Evolutionary conservation across 140 eudicot species (phyloP).

Genomic region (Anethum foeniculum): DNA sequence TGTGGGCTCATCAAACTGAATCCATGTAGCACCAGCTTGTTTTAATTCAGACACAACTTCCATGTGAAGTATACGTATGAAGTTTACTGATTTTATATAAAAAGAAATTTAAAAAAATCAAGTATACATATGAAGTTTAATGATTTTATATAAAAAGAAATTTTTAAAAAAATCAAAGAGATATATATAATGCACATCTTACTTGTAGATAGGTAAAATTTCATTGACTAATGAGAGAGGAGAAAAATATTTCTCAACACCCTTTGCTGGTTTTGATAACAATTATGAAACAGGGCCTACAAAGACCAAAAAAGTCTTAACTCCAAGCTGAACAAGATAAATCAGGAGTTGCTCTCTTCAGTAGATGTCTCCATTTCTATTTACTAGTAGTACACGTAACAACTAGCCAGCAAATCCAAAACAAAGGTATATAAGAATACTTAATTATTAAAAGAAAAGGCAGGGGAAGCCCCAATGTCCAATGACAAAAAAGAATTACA

Average conservation of each 20-base stretch:
- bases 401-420: neutral
- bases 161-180: neutral
- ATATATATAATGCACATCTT: constrained; percentile 9
- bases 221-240: constrained; percentile 71
- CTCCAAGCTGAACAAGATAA: constrained; percentile 57
- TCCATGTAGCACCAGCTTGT: constrained; percentile 77
- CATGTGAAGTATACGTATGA: constrained; percentile 22
- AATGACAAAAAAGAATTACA: constrained; percentile 28
- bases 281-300: constrained; percentile 83
- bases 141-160: too few species aligned
- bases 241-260: constrained; percentile 66
- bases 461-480: neutral
- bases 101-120: too few species aligned
- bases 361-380: neutral
- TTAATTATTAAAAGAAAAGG: neutral
- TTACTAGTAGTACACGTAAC: neutral
- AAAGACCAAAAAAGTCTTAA: constrained; percentile 78
- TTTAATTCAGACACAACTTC: constrained; percentile 68
- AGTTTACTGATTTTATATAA: too few species aligned
- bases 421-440: neutral
- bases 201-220: constrained; percentile 76
- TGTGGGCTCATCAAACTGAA: constrained; percentile 78
- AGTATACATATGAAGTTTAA: neutral
- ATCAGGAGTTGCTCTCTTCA: neutral
- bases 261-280: constrained; percentile 78